Base-by-base conservation (phyloP, 495 filamentous ascomycete genomes). In the Friedmanniomyces simplex region DNA sequence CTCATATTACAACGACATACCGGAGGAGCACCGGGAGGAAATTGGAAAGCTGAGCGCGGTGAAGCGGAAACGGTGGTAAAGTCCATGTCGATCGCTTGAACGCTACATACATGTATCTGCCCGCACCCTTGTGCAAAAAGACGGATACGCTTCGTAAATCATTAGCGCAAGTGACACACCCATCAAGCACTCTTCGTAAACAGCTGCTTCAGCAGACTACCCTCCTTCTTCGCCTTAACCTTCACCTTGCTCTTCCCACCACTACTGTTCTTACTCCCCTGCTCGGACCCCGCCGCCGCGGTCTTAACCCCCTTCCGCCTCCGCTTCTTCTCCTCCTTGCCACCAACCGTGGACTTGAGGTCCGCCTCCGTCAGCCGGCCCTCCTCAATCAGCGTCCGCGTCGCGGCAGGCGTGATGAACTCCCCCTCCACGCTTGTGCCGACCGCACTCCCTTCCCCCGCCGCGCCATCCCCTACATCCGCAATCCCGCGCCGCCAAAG, bases 401-500 rank as follows among this genome's bases (percentile, higher is more conserved):
- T 82, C 0, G 90, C 90, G 25, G 78, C 78, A 4, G 86, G 85
- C 21, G 86, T 93, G 69, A 95, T 88, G 61, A 91, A 86, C 66
- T 95, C 90, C 7, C 87, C 80, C 50, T 95, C 90, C 3, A 89
- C 89, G 22, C 80, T 84, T 1, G 85, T 88, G 20, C 75, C 80
- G 2, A 13, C 39, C 16, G 76, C 58, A 65, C 81, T 84, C 28
- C 28, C 28, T 10, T 86, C 85, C 24, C 74, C n/a, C n/a, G n/a
- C n/a, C n/a, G n/a, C n/a, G n/a, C n/a, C 81, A 59, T 84, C 79
- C 10, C 28, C 28, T 10, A 70, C 71, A 42, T 87, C 86, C 13
- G 84, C 87, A 50, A 96, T 90, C 7, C 89, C 90, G n/a, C 89
- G 77, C 20, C 89, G 77, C 90, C 90, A 96, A 21, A 71, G 75